phyloP scores from a whole-genome alignment of 164 flowering plant genomes.

The Macadamia integrifolia region DNA sequence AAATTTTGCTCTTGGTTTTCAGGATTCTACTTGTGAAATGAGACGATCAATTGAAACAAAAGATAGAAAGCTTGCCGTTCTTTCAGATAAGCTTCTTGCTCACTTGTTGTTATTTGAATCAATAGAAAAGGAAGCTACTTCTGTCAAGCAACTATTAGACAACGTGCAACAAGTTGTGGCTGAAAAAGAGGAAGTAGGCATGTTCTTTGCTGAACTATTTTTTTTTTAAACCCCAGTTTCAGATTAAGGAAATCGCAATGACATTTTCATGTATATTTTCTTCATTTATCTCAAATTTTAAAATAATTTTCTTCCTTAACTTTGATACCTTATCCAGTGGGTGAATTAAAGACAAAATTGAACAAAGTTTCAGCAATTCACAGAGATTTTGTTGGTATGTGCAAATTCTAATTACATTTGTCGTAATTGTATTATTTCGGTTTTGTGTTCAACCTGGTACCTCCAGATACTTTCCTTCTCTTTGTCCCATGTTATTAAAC shows the following conservation, averaged over 20 bases:
- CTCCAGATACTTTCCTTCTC: not conserved
- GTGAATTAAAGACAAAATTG: conserved; percentile 42
- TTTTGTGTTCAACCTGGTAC: not conserved
- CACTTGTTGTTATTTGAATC: conserved; percentile 43
- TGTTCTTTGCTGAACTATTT: conserved; percentile 20
- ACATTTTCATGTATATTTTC: not conserved
- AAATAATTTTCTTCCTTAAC: not conserved
- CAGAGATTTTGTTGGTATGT: conserved; percentile 39
- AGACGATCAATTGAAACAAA: conserved; percentile 40
- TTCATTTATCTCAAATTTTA: not conserved
- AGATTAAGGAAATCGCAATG: not conserved
- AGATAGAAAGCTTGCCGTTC: conserved; percentile 38
- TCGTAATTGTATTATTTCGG: not conserved
- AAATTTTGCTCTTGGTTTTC: conserved; percentile 12
- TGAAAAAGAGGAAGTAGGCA: conserved; percentile 61
- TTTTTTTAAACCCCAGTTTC: conserved; percentile 2
- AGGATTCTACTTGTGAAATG: conserved; percentile 60
- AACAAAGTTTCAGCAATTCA: conserved; percentile 35
- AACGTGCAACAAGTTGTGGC: conserved; percentile 35
- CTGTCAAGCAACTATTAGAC: conserved; percentile 40
- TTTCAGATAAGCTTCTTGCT: conserved; percentile 43
- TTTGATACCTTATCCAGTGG: conserved; percentile 31
- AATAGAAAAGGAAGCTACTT: conserved; percentile 50
- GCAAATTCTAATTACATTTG: conserved; percentile 4
- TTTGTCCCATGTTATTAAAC: not conserved